A percentile compares a stretch with the other conserved stretches of the same genome.
These are phyloP conservation scores for Chaetomium strumarium DNA, from an alignment of 2,329 filamentous ascomycete genomes.

Conservation along the genomic window DNA sequence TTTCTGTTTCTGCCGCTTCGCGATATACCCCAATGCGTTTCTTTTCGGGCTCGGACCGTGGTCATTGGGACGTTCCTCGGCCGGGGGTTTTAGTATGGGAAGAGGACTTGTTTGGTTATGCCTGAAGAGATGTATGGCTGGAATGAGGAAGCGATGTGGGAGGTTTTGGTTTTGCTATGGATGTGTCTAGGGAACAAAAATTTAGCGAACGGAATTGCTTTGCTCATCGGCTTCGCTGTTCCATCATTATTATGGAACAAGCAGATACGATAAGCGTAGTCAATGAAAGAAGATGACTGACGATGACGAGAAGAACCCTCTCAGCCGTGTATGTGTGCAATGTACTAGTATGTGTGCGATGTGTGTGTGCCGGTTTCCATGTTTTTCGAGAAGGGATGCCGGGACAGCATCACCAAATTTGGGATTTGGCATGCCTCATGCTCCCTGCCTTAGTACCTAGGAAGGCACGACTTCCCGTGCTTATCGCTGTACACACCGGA, in stretches of 20 bases:
- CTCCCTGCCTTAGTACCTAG: too few relatives aligned
- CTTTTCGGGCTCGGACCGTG: neutral
- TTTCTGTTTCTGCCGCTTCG: neutral
- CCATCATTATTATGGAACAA: neutral
- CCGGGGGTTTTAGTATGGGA: neutral
- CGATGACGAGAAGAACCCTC: neutral
- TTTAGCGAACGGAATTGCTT: neutral
- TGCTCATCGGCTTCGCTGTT: neutral
- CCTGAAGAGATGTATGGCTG: neutral
- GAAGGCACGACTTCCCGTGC: too few relatives aligned
- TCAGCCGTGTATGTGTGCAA: neutral
- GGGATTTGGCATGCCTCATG: too few relatives aligned
- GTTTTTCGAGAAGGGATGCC: neutral
- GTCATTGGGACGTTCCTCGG: neutral
- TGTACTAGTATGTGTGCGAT: too few relatives aligned
- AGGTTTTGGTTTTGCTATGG: neutral
- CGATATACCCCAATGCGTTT: slow-evolving; percentile 1
- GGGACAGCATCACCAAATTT: neutral
- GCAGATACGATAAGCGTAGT: neutral
- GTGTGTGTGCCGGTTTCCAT: neutral
- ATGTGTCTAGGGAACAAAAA: neutral
- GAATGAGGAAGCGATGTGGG: neutral
- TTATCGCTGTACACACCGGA: too few relatives aligned
- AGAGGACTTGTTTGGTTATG: neutral
- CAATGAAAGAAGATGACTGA: neutral